A percentile compares a stretch with the other conserved stretches of the same genome.
Conservation (phyloP, 169 alveolate genomes). For the Ichthyophthirius multifiliis region DNA sequence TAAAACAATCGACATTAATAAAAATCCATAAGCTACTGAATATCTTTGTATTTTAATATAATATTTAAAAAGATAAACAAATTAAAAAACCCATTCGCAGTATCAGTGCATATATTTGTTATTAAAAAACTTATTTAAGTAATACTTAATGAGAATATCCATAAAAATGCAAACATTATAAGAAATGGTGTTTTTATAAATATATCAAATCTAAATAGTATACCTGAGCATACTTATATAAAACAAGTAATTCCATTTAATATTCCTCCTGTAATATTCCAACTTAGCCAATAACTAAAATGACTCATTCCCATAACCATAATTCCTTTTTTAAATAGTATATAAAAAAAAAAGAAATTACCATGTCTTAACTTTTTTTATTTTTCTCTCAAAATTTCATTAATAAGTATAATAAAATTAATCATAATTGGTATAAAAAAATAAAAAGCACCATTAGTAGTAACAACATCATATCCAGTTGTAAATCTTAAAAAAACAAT, state of each 20-base stretch:
- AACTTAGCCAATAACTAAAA: conserved; percentile 43
- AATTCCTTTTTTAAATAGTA: conserved; percentile 14
- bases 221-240: conserved; percentile 22
- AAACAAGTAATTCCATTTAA: conserved; percentile 3
- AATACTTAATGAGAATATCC: conserved; percentile 37
- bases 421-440: conserved; percentile 58
- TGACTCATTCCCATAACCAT: conserved; percentile 51
- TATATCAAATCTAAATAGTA: conserved; percentile 15
- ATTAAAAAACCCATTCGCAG: conserved; percentile 22
- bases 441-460: conserved; percentile 59
- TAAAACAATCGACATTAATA: conserved; percentile 38
- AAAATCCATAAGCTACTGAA: conserved; percentile 45
- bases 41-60: not conserved
- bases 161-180: conserved; percentile 19
- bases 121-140: conserved; percentile 35
- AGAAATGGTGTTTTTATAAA: conserved; percentile 43
- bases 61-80: not conserved
- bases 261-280: conserved; percentile 37
- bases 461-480: conserved; percentile 39
- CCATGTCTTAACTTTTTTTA: conserved; percentile 61
- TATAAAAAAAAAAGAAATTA: not conserved
- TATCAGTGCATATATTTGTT: conserved; percentile 30
- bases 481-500: conserved; percentile 38
- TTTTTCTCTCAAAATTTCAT: conserved; percentile 69
- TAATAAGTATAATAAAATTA: conserved; percentile 43